Evolutionary conservation across 345 rosid species (phyloP), one percentile per base, ranked within the genome.

Genomic region (Turritis glabra): DNA sequence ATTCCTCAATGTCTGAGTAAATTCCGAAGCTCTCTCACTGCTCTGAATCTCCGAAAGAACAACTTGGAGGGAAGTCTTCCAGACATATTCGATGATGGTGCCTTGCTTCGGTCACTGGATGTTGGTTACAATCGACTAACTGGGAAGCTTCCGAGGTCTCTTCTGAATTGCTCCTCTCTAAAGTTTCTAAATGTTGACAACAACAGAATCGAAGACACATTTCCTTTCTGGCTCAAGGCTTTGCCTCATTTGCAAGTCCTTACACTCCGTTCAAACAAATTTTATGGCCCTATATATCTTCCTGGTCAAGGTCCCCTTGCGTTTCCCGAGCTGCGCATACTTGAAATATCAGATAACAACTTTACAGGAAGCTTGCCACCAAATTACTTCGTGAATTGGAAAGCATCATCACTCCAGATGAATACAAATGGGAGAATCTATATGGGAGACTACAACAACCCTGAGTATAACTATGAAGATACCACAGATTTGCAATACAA

Each of bases 361-460:
- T 29, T 64, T 30, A 12, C 56, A 0, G 69, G 55, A 64, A 64
- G 19, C 27, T 26, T 64, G 27, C 11, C 56, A 29, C 27, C 56
- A 46, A 30, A 18, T 12, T 64, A 29, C 41, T 46, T 64, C 13
- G 18, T 30, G 27, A 64, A 30, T 0, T 64, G 69, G 69, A 29
- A 18, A 46, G 56, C 56, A 53, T 51, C 70, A 52, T 19, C 60
- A n/a, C 11, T 52, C 7, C 10, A 7, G 18, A 17, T 11, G 5
- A 25, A 73, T 43, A 32, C 43, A 64, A 48, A 64, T 22, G 77
- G 48, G 26, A 27, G 57, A 4, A 41, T 32, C 1, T 73, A 64
- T 5, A 73, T 64, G 76, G 61, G 68, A 72, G 57, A 71, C 75
- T 61, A 61, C 40, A 61, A 60, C n/a, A 52, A 72, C 5, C 8